Percentiles rank a stretch among this genome's conserved stretches.
These are phyloP conservation scores for Solanum infundibuliforme DNA, from an alignment of 257 asterid species.

Conservation along the genomic window DNA sequence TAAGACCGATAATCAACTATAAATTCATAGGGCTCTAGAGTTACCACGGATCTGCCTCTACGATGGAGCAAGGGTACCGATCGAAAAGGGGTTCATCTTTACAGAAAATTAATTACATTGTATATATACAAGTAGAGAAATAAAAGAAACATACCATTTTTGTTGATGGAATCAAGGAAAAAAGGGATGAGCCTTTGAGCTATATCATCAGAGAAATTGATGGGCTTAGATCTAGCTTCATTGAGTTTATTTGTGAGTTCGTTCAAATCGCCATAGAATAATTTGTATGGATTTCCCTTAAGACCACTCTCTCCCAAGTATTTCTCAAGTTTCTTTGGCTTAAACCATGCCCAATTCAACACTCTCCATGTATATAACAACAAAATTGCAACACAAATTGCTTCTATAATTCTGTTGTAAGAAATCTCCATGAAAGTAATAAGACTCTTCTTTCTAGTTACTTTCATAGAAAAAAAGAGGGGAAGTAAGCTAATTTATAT, in stretches of 20 bases:
- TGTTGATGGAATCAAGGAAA: neutral
- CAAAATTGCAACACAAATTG: neutral
- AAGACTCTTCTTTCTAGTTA: no score
- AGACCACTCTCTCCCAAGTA: conserved; percentile 23
- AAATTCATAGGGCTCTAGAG: neutral
- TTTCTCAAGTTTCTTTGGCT: conserved; percentile 22
- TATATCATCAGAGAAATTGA: conserved; percentile 22
- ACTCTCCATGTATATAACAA: conserved; percentile 8
- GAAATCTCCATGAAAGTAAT: conserved; percentile 11
- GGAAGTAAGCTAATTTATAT: neutral
- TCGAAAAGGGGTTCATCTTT: no score
- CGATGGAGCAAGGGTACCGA: no score
- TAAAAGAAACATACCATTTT: conserved; percentile 20
- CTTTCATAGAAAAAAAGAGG: neutral
- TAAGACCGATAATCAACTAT: no score
- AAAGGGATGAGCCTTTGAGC: conserved; percentile 22
- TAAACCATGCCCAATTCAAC: conserved; percentile 25
- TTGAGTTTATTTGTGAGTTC: conserved; percentile 4
- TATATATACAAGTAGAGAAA: no score
- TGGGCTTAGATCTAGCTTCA: conserved; percentile 24
- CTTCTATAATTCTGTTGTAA: neutral
- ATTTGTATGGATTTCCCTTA: conserved; percentile 19
- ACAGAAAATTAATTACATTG: no score
- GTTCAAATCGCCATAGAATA: conserved; percentile 22
- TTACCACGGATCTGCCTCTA: neutral